These are phyloP conservation scores for Blepharisma undulans DNA, from an alignment of 169 alveolate genomes.

Conservation along the genomic window DNA sequence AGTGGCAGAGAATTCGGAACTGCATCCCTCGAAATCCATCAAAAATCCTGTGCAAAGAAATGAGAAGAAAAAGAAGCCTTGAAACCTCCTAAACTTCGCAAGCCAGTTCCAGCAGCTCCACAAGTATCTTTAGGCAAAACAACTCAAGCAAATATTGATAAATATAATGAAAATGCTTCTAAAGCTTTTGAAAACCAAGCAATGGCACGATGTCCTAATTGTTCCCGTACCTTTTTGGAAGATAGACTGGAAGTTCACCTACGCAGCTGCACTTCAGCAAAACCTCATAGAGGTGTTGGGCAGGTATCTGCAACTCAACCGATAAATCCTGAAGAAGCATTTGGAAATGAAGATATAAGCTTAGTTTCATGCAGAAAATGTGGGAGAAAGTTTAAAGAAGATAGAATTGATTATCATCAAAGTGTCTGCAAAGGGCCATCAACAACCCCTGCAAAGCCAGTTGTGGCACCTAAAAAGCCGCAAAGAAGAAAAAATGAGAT, in stretches of 20 bases:
- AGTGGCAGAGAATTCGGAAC: conserved; percentile 72
- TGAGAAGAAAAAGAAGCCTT: conserved; percentile 56
- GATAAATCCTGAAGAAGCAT: not conserved
- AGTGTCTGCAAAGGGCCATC: conserved; percentile 45
- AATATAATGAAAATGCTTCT: not conserved
- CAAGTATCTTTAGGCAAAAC: not conserved
- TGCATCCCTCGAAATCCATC: conserved; percentile 65
- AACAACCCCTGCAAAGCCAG: not conserved
- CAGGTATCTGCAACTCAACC: not conserved
- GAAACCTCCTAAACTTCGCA: conserved; percentile 59
- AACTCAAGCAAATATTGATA: not conserved
- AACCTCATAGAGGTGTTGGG: not conserved
- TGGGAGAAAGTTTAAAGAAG: conserved; percentile 61
- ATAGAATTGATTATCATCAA: conserved; percentile 42
- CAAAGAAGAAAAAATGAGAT: conserved; percentile 11
- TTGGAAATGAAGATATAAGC: not conserved
- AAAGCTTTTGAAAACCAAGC: conserved; percentile 13
- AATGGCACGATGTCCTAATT: conserved; percentile 49
- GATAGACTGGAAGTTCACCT: conserved; percentile 43
- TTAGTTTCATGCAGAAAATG: conserved; percentile 53
- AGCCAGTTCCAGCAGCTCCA: conserved; percentile 64
- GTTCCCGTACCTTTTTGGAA: conserved; percentile 58
- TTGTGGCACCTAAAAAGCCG: not conserved
- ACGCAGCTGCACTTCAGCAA: conserved; percentile 1
- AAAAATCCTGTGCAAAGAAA: conserved; percentile 67